Percentiles rank a stretch among this genome's conserved stretches.
These are phyloP conservation scores for Rutidosis leptorrhynchoides DNA, from an alignment of 129 eudicot genomes.

Conservation along the genomic window DNA sequence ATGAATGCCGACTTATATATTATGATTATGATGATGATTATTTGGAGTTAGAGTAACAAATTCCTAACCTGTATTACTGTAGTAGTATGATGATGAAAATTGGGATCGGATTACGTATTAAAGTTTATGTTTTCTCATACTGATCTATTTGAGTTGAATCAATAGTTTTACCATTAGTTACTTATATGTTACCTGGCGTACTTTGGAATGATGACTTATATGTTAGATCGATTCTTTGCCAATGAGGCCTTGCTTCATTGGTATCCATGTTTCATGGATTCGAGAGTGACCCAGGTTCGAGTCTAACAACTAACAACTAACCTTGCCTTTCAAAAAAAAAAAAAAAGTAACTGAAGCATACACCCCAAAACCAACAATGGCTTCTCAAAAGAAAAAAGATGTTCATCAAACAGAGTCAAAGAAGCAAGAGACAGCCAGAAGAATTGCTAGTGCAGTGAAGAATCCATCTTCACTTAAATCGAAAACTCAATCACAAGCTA, in stretches of 20 bases:
- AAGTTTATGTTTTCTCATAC: not conserved
- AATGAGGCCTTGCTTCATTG: too few relatives aligned
- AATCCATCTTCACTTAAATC: slow-evolving; percentile 68
- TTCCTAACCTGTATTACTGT: not conserved
- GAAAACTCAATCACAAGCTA: slow-evolving; percentile 47
- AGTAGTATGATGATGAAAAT: not conserved
- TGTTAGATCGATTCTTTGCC: too few relatives aligned
- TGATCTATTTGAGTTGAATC: not conserved
- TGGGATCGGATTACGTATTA: too few relatives aligned
- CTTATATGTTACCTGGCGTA: too few relatives aligned
- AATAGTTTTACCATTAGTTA: too few relatives aligned
- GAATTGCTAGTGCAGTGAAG: slow-evolving; percentile 59
- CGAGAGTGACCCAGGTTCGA: too few relatives aligned
- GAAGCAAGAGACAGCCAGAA: slow-evolving; percentile 61
- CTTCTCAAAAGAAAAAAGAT: slow-evolving; percentile 34
- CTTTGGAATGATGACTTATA: not conserved
- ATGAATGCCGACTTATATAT: not conserved
- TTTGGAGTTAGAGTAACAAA: too few relatives aligned
- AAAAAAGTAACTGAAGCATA: slow-evolving; percentile 42
- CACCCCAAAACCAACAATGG: slow-evolving; percentile 58
- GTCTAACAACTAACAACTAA: too few relatives aligned
- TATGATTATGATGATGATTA: too few relatives aligned
- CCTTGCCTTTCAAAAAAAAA: too few relatives aligned
- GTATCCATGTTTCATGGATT: too few relatives aligned
- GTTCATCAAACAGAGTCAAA: slow-evolving; percentile 32